Conservation (phyloP, 106 monocot genomes). For the Apostasia shenzhenica region DNA sequence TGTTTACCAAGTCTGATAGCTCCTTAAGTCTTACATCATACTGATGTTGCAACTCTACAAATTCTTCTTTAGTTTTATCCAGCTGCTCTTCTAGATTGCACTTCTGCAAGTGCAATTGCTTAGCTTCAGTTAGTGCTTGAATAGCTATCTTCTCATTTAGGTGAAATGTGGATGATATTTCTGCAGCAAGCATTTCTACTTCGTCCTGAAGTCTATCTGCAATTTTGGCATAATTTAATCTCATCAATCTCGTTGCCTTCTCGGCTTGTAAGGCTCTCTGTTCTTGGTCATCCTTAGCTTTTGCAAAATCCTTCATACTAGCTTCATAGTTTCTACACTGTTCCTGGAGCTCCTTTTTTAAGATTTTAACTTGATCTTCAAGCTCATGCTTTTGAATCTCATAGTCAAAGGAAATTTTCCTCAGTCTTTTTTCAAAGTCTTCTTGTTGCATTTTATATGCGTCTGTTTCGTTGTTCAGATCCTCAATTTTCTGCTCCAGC, state of each 20-base stretch:
- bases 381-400: constrained; percentile 95
- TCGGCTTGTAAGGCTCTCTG: constrained; percentile 74
- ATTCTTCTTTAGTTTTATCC: constrained; percentile 39
- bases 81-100: constrained; percentile 52
- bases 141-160: constrained; percentile 64
- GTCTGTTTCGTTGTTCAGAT: constrained; percentile 62
- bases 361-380: constrained; percentile 53
- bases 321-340: constrained; percentile 58
- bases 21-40: constrained; percentile 42
- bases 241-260: constrained; percentile 46
- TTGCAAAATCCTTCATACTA: constrained; percentile 32
- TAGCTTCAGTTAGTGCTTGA: constrained; percentile 60
- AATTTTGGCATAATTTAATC: constrained; percentile 45
- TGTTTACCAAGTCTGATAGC: constrained; percentile 34
- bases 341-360: constrained; percentile 65
- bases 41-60: constrained; percentile 30
- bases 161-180: constrained; percentile 63
- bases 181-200: constrained; percentile 46
- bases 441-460: constrained; percentile 70
- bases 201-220: constrained; percentile 71
- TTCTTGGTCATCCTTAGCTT: constrained; percentile 64
- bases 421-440: constrained; percentile 87
- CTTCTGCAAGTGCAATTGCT: constrained; percentile 51
- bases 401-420: constrained; percentile 85
- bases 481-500: constrained; percentile 62